Conservation (phyloP, 306 rosid species). For the Malus asiatica region DNA sequence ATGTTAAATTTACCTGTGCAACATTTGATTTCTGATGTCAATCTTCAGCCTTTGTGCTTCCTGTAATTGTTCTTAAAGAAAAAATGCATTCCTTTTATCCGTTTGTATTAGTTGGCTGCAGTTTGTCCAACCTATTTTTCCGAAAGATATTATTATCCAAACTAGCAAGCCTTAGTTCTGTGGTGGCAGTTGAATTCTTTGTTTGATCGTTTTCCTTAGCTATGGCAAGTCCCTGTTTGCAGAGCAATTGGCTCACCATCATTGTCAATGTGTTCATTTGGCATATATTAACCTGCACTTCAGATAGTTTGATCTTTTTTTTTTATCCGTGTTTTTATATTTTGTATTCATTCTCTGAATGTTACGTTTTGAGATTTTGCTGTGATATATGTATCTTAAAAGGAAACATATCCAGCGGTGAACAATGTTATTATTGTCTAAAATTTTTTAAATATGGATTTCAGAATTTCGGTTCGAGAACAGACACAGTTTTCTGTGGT, state of each 20-base stretch:
- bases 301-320: neutral
- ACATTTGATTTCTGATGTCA: neutral
- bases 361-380: neutral
- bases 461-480: constrained; percentile 85
- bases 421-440: neutral
- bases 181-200: constrained; percentile 7
- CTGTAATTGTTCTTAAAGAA: neutral
- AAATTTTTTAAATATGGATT: constrained; percentile 7
- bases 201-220: neutral
- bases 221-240: neutral
- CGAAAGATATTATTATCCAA: constrained; percentile 7
- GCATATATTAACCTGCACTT: neutral
- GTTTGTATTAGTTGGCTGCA: neutral
- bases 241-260: constrained; percentile 2
- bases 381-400: neutral
- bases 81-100: neutral
- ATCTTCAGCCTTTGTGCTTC: neutral
- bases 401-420: neutral
- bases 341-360: neutral
- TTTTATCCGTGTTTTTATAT: neutral
- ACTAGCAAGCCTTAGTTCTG: neutral
- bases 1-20: neutral
- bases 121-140: neutral
- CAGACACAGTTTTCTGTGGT: constrained; percentile 83
- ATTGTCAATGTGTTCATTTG: neutral